Base-by-base conservation (phyloP, 352 stramenopile species). In the Pythium folliculosum region DNA sequence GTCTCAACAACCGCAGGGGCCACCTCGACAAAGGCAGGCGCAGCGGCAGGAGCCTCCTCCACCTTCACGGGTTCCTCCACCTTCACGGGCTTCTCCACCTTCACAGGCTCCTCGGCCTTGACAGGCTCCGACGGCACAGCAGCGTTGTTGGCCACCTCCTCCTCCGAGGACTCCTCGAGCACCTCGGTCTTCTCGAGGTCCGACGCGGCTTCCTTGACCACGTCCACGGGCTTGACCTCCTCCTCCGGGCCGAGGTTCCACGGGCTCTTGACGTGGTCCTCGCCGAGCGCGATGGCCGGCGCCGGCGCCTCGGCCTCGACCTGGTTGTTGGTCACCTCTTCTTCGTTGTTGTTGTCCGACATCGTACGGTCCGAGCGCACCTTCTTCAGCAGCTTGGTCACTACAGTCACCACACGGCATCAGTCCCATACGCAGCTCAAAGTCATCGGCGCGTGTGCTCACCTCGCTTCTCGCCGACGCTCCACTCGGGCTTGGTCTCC, bases 361-460 rank as follows among this genome's bases (percentile, higher is more conserved):
- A 59, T 40, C 30, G 48, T 7, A 37, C 64, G 56, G 38, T 66
- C 64, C 52, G 71, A 86, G 51, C 81, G 84, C 65, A 88, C 79
- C 69, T 91, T 90, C 71, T 90, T 87, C 22, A 89, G 66, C 30
- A 91, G 72, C 71, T 91, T 90, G 62, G 72, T 85, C 60, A 91
- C 84, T 87, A 7, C 49, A 77, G 71, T 65, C 76, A 74, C 63
- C 58, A 22, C 55, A 57, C 43, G 60, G 43, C 25, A 14, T 25
- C 40, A 51, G 35, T n/a, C n/a, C n/a, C n/a, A n/a, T n/a, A n/a
- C n/a, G n/a, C n/a, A n/a, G n/a, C n/a, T n/a, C n/a, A n/a, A n/a
- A n/a, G n/a, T n/a, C n/a, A n/a, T n/a, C n/a, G n/a, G n/a, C n/a
- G n/a, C n/a, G n/a, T 21, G 3, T n/a, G 81, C 77, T 25, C 62